Evolutionary conservation across 495 filamentous ascomycete species (phyloP).

Genomic region (Penicillium psychrofluorescens): DNA sequence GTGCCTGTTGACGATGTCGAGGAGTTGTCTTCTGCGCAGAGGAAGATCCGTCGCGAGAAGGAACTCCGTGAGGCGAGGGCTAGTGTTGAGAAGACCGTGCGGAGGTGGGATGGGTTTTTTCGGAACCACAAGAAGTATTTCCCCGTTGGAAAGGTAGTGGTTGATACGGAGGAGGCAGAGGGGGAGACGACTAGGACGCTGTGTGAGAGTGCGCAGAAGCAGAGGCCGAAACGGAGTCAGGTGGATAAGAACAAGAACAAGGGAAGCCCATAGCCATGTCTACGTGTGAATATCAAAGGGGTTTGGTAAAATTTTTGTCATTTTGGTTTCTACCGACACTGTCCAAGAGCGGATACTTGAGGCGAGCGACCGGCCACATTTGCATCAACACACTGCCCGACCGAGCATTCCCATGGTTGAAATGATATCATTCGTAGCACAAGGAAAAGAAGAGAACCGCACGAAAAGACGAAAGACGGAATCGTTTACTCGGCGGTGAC

Average conservation of each 20-base stretch:
- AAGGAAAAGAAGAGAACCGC: slow-evolving; percentile 33
- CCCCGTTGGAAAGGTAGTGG: slow-evolving; percentile 57
- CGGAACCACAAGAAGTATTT: slow-evolving; percentile 66
- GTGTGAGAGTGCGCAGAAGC: slow-evolving; percentile 38
- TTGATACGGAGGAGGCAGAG: slow-evolving; percentile 17
- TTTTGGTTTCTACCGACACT: slow-evolving; percentile 23
- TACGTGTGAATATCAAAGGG: slow-evolving; percentile 1
- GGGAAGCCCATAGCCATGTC: background rate
- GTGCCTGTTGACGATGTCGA: slow-evolving; percentile 65
- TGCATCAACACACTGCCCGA: slow-evolving; percentile 30
- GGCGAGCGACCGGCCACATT: slow-evolving; percentile 25
- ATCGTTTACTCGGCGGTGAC: slow-evolving; percentile 45
- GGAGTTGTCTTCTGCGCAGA: slow-evolving; percentile 41
- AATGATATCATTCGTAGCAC: slow-evolving; percentile 39
- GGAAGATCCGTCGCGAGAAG: slow-evolving; percentile 46
- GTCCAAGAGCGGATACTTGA: slow-evolving; percentile 24
- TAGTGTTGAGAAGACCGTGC: slow-evolving; percentile 36
- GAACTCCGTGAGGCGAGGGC: slow-evolving; percentile 38
- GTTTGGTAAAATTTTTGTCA: slow-evolving; percentile 30
- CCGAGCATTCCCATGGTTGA: slow-evolving; percentile 30
- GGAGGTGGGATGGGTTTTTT: slow-evolving; percentile 60
- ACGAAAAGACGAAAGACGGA: slow-evolving; percentile 29
- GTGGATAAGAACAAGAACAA: slow-evolving; percentile 1
- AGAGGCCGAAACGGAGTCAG: slow-evolving; percentile 33
- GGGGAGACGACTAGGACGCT: slow-evolving; percentile 32